Conservation (phyloP, 495 filamentous ascomycete genomes). For the Emericellopsis terricola region DNA sequence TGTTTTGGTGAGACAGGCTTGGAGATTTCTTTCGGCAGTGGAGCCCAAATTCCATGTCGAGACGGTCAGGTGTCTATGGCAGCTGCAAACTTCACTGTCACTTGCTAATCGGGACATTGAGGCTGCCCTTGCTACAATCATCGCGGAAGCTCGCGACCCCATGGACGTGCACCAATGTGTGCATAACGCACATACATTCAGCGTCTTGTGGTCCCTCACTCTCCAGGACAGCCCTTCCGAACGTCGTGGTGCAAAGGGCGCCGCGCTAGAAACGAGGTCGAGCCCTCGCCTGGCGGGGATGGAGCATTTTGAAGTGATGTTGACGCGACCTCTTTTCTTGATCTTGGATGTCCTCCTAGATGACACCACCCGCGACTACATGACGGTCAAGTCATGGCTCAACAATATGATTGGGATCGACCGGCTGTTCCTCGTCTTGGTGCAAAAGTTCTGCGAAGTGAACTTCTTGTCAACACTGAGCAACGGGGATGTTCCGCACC, state of each 20-base stretch:
- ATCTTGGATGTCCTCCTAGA: slow-evolving; percentile 65
- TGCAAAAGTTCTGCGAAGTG: slow-evolving; percentile 33
- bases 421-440: slow-evolving; percentile 37
- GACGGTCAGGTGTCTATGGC: slow-evolving; percentile 70
- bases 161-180: slow-evolving; percentile 28
- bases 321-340: slow-evolving; percentile 67
- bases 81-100: slow-evolving; percentile 48
- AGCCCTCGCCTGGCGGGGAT: slow-evolving; percentile 25
- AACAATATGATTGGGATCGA: slow-evolving; percentile 52
- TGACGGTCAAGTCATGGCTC: slow-evolving; percentile 68
- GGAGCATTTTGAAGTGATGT: slow-evolving; percentile 45
- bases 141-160: too few species aligned
- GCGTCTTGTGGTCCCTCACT: slow-evolving; percentile 64
- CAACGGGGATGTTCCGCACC: slow-evolving; percentile 9
- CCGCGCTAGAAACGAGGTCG: slow-evolving; percentile 30
- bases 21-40: slow-evolving; percentile 60
- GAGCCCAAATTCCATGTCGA: slow-evolving; percentile 89
- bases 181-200: slow-evolving; percentile 45
- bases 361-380: slow-evolving; percentile 52
- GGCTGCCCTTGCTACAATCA: slow-evolving; percentile 57
- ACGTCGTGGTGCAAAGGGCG: slow-evolving; percentile 26
- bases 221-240: slow-evolving; percentile 40
- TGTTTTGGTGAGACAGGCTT: slow-evolving; percentile 49
- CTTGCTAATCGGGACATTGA: slow-evolving; percentile 43
- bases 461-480: slow-evolving; percentile 25